phyloP scores from a whole-genome alignment of 139 green algal species.

The Chlamydomonas eustigma region DNA sequence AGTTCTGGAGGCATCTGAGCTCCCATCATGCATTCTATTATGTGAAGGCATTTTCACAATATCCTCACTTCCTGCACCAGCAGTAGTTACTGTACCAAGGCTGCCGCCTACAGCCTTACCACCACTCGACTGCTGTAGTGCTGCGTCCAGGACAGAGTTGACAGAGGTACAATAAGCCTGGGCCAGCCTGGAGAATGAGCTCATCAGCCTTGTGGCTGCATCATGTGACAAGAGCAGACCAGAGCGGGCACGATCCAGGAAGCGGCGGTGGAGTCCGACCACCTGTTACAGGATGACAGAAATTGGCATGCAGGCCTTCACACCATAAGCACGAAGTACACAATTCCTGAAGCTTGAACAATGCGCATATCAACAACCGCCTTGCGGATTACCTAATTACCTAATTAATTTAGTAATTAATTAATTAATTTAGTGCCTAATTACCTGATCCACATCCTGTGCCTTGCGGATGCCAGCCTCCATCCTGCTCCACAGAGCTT shows the following conservation, averaged over 20 bases:
- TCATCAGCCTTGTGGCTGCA: background rate
- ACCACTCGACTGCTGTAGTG: background rate
- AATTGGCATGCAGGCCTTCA: no score
- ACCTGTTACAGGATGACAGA: conserved; percentile 1
- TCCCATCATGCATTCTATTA: no score
- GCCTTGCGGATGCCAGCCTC: conserved; percentile 45
- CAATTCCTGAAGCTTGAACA: no score
- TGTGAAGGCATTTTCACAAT: no score
- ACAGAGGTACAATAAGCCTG: background rate
- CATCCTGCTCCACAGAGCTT: conserved; percentile 68
- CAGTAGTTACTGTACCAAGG: background rate
- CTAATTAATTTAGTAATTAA: no score
- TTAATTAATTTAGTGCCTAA: no score
- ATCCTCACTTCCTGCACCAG: background rate
- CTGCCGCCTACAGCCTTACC: background rate
- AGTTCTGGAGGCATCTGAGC: background rate
- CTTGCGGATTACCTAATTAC: no score
- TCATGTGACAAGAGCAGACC: conserved; percentile 1
- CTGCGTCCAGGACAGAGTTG: conserved; percentile 3
- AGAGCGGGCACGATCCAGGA: background rate
- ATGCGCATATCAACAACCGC: no score
- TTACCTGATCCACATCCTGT: conserved; percentile 62
- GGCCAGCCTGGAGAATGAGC: background rate
- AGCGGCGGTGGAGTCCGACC: background rate
- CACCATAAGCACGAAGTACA: no score